Evolutionary conservation across 176 grass and related monocot species (phyloP).

Genomic region (Melocanna baccifera): DNA sequence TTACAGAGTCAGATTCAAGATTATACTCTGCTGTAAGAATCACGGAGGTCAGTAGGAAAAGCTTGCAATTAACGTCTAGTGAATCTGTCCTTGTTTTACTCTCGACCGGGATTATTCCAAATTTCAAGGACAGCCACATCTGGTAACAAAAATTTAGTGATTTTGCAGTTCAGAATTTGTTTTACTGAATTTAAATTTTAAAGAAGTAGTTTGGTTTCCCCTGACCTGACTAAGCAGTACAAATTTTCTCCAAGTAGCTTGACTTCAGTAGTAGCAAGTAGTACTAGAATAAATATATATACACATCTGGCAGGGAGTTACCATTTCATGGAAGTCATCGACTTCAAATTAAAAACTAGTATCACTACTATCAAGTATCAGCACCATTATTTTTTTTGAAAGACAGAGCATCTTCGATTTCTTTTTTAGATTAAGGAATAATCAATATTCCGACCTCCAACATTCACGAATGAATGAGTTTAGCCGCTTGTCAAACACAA

Average conservation of each 20-base stretch:
- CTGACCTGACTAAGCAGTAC: background rate
- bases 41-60: background rate
- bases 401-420: too few relatives aligned
- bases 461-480: too few relatives aligned
- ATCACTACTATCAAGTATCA: background rate
- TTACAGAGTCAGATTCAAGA: constrained; percentile 19
- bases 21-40: background rate
- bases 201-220: too few relatives aligned
- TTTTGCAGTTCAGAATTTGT: background rate
- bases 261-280: background rate
- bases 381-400: background rate
- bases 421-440: too few relatives aligned
- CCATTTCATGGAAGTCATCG: background rate
- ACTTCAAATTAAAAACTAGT: background rate
- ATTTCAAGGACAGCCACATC: background rate
- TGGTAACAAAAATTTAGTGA: background rate
- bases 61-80: background rate
- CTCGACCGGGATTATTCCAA: background rate
- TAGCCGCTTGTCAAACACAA: too few relatives aligned
- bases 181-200: background rate
- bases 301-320: background rate
- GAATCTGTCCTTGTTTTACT: background rate
- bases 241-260: background rate
- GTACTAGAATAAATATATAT: background rate
- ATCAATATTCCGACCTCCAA: too few relatives aligned